These are phyloP conservation scores for Ganoderma boninense DNA, from an alignment of 1,284 basidiomycete genomes.

Conservation along the genomic window DNA sequence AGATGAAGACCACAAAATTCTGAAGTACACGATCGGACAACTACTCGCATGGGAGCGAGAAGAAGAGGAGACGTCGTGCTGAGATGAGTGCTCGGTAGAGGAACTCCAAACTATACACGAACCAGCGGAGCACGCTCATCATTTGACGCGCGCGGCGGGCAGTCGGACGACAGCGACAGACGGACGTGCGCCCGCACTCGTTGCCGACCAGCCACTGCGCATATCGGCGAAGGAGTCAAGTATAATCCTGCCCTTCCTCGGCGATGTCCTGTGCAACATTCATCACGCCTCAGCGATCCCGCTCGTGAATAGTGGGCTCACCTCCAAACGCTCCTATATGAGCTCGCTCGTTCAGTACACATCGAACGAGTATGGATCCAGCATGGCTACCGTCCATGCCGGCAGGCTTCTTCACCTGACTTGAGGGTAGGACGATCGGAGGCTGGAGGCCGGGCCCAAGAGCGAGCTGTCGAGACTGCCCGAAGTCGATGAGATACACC, in stretches of 20 bases:
- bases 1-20: no score
- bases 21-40: background rate
- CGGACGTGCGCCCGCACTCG: constrained; percentile 2
- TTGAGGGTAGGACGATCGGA: background rate
- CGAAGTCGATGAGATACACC: background rate
- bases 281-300: no score
- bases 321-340: no score
- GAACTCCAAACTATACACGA: background rate
- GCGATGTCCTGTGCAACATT: no score
- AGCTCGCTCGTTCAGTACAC: no score
- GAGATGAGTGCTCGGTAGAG: background rate
- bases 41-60: background rate
- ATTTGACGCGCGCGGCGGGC: background rate
- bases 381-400: no score
- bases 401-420: background rate
- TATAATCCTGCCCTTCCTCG: no score
- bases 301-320: no score
- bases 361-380: no score
- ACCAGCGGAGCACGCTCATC: background rate
- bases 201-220: no score
- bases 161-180: background rate
- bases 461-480: background rate
- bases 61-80: background rate
- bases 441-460: background rate
- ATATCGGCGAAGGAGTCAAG: no score